A percentile compares a stretch with the other conserved stretches of the same genome.
These are phyloP conservation scores for Pseudonitzschia pungens DNA, from an alignment of 108 stramenopile genomes.

Conservation along the genomic window DNA sequence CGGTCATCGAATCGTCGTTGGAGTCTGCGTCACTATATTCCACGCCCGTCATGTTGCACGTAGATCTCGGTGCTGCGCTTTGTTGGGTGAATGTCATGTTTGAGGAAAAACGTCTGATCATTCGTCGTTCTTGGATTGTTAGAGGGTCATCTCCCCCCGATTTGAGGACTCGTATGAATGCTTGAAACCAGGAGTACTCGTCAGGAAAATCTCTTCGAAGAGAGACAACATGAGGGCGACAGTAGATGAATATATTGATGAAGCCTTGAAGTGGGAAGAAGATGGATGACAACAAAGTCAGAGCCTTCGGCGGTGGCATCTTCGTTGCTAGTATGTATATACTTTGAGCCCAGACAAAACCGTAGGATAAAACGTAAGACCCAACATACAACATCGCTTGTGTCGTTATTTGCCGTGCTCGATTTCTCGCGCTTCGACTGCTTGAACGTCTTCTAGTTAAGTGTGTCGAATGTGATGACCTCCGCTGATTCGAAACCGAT, in stretches of 20 bases:
- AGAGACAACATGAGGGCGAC: slow-evolving; percentile 8
- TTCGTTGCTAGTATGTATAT: background rate
- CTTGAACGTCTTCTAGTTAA: background rate
- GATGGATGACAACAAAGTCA: background rate
- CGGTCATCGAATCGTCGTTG: background rate
- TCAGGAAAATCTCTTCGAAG: background rate
- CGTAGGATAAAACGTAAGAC: background rate
- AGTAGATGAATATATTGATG: slow-evolving; percentile 13
- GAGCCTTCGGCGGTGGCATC: background rate
- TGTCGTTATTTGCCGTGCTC: background rate
- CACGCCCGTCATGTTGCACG: background rate
- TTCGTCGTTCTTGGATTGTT: background rate
- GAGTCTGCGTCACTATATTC: background rate
- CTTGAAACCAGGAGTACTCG: slow-evolving; percentile 6
- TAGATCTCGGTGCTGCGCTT: background rate
- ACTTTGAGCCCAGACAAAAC: background rate
- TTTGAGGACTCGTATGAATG: background rate
- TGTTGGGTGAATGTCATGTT: background rate
- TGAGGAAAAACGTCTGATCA: background rate
- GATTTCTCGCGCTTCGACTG: background rate
- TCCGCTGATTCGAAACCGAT: background rate
- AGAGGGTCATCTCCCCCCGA: background rate
- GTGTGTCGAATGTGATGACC: background rate
- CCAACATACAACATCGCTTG: slow-evolving; percentile 5
- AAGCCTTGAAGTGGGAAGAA: slow-evolving; percentile 21